Percentiles rank a stretch among this genome's conserved stretches.
phyloP scores from a whole-genome alignment of 2,329 filamentous ascomycete genomes.

The Exophiala mesophila region DNA sequence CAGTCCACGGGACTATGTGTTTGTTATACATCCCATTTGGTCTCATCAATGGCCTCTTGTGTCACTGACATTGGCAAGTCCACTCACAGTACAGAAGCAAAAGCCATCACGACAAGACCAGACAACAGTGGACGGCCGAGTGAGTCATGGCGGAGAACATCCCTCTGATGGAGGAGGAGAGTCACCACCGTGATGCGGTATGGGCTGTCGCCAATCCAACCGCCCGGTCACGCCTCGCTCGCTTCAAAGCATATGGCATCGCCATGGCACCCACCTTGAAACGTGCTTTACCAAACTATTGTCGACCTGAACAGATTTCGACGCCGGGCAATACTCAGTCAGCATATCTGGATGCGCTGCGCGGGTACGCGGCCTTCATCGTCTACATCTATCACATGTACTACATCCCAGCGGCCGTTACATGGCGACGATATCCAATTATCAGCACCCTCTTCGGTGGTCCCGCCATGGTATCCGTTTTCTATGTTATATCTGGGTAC shows the following conservation, averaged over 20 bases:
- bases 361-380: conserved; percentile 41
- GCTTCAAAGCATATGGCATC: not conserved
- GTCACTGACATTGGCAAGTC: no score
- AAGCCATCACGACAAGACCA: no score
- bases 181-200: not conserved
- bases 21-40: no score
- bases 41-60: no score
- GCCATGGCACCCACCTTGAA: not conserved
- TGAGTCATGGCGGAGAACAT: not conserved
- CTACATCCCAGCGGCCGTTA: conserved; percentile 22
- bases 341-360: conserved; percentile 35
- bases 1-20: no score
- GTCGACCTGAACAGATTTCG: not conserved
- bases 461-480: conserved; percentile 36
- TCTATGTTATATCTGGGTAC: conserved; percentile 48
- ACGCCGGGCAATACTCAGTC: not conserved
- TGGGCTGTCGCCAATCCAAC: not conserved
- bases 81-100: no score
- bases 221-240: not conserved
- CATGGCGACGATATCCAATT: conserved; percentile 30
- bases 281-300: not conserved
- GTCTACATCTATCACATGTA: conserved; percentile 44
- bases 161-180: not conserved
- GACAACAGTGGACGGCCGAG: no score
- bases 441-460: conserved; percentile 32